Conservation (phyloP, 345 rosid species). For the Trapa incisa region DNA sequence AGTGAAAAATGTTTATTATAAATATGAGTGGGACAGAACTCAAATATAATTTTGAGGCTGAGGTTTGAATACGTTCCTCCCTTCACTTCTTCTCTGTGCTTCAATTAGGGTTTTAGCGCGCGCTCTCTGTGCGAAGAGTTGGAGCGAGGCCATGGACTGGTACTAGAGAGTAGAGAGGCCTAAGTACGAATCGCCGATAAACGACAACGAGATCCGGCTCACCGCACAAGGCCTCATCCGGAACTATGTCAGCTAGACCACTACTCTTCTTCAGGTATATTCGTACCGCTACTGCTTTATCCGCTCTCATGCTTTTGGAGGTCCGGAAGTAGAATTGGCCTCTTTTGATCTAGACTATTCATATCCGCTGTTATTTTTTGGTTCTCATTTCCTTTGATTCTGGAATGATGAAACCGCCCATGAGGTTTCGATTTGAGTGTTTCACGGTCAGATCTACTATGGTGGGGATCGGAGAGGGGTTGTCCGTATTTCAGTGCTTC, state of each 20-base stretch:
- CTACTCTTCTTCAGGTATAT: conserved; percentile 26
- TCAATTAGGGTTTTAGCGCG: conserved; percentile 43
- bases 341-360: not conserved
- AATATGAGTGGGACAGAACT: too few species aligned
- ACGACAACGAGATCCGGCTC: conserved; percentile 95
- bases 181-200: conserved; percentile 65
- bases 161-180: conserved; percentile 82
- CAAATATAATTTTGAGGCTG: too few species aligned
- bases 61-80: not conserved
- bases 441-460: not conserved
- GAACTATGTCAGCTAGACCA: conserved; percentile 80
- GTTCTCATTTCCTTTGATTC: not conserved
- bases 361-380: not conserved
- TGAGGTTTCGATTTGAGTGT: not conserved
- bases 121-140: conserved; percentile 7
- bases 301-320: not conserved
- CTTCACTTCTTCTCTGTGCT: conserved; percentile 9
- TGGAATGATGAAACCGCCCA: not conserved
- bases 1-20: too few species aligned
- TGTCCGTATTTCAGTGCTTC: not conserved
- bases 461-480: not conserved
- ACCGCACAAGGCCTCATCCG: conserved; percentile 71
- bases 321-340: not conserved
- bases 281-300: too few species aligned
- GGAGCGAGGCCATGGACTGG: conserved; percentile 45